Conservation (phyloP, 352 stramenopile species). For the Phytopythium boreale region DNA sequence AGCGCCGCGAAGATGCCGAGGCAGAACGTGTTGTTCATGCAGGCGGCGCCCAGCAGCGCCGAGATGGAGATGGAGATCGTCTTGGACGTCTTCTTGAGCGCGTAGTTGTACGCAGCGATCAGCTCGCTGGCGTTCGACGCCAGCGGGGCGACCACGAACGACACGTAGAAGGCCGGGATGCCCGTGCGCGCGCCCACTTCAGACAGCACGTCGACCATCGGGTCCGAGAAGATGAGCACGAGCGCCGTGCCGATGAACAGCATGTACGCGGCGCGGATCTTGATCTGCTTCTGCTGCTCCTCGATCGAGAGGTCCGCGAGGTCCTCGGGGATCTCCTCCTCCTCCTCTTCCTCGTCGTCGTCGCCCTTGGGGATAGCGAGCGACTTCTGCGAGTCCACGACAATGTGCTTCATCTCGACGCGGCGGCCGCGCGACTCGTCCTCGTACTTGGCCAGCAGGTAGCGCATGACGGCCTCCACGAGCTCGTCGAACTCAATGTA, state of each 20-base stretch:
- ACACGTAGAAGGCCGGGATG: slow-evolving; percentile 97
- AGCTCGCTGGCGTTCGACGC: slow-evolving; percentile 98
- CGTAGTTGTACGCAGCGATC: slow-evolving; percentile 97
- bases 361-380: slow-evolving; percentile 42
- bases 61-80: slow-evolving; percentile 96
- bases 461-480: slow-evolving; percentile 83
- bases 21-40: slow-evolving; percentile 99
- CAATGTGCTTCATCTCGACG: slow-evolving; percentile 53
- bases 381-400: slow-evolving; percentile 45
- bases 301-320: slow-evolving; percentile 91
- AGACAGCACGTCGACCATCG: slow-evolving; percentile 97
- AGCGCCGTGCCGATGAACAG: slow-evolving; percentile 93
- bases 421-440: slow-evolving; percentile 42
- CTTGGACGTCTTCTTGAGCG: slow-evolving; percentile 97
- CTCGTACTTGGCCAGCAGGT: slow-evolving; percentile 82
- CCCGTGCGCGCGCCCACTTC: slow-evolving; percentile 89
- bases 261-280: slow-evolving; percentile 91
- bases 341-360: slow-evolving; percentile 87
- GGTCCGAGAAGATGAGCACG: slow-evolving; percentile 96
- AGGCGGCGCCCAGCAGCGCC: slow-evolving; percentile 92
- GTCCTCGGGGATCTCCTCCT: slow-evolving; percentile 94
- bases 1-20: slow-evolving; percentile 97
- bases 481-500: slow-evolving; percentile 96
- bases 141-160: slow-evolving; percentile 96
- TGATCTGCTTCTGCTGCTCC: slow-evolving; percentile 96